Evolutionary conservation across 2,329 filamentous ascomycete species (phyloP).

Genomic region (Trichoderma atroviride): DNA sequence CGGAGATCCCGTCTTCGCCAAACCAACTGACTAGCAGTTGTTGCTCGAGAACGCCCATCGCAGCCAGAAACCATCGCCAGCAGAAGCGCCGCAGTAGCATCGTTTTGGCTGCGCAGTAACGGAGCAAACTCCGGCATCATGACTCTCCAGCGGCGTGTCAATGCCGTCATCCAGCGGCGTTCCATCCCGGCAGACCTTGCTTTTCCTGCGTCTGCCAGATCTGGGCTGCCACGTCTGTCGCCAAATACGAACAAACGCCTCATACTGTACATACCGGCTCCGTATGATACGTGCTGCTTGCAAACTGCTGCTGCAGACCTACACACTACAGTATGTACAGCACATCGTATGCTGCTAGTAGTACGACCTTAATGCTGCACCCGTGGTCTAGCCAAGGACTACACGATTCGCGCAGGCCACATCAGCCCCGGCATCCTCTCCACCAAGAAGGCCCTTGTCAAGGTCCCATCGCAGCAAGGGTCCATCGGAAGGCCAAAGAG

Average conservation of each 20-base stretch:
- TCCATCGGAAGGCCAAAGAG: slow-evolving; percentile 12
- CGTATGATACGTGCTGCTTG: slow-evolving; percentile 18
- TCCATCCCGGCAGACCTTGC: slow-evolving; percentile 6
- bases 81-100: slow-evolving; percentile 17
- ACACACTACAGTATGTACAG: neutral
- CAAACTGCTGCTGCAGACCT: slow-evolving; percentile 4
- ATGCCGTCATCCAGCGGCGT: slow-evolving; percentile 18
- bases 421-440: slow-evolving; percentile 14
- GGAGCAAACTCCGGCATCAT: slow-evolving; percentile 17
- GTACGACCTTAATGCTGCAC: slow-evolving; percentile 9
- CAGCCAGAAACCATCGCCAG: slow-evolving; percentile 1
- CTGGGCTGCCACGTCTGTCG: slow-evolving; percentile 25
- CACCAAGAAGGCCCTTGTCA: slow-evolving; percentile 11
- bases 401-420: slow-evolving; percentile 24
- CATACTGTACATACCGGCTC: slow-evolving; percentile 4
- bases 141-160: neutral
- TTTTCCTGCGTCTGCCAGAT: slow-evolving; percentile 20
- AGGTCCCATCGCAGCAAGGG: slow-evolving; percentile 24
- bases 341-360: neutral
- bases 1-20: slow-evolving; percentile 8
- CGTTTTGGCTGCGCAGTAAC: slow-evolving; percentile 9
- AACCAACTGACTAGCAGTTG: neutral
- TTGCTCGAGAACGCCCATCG: slow-evolving; percentile 5
- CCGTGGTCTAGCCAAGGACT: slow-evolving; percentile 13
- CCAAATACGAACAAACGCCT: slow-evolving; percentile 24